These are phyloP conservation scores for Tubosaeta sp. DNA, from an alignment of 768 basidiomycete genomes.

Conservation along the genomic window DNA sequence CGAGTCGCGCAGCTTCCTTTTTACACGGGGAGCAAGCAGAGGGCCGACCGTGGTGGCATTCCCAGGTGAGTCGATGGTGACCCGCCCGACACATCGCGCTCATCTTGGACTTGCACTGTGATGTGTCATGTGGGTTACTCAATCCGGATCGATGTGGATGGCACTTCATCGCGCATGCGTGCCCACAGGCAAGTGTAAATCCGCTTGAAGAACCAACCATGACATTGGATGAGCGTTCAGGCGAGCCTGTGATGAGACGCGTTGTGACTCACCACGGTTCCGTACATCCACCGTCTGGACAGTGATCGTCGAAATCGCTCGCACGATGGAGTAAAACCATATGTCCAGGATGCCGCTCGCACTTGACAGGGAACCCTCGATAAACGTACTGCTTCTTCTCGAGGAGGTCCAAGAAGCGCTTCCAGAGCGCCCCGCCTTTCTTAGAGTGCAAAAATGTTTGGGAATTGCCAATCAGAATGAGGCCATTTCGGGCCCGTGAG, in stretches of 20 bases:
- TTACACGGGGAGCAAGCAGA: too few relatives aligned
- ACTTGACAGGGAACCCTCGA: slow-evolving; percentile 55
- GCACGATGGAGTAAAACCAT: too few relatives aligned
- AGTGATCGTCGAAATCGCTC: slow-evolving; percentile 48
- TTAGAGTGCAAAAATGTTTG: slow-evolving; percentile 54
- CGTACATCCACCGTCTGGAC: slow-evolving; percentile 63
- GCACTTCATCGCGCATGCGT: slow-evolving; percentile 58
- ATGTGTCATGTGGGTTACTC: too few relatives aligned
- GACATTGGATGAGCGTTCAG: slow-evolving; percentile 12
- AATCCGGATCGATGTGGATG: too few relatives aligned
- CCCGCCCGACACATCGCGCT: too few relatives aligned
- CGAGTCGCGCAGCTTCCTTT: too few relatives aligned
- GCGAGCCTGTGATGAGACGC: too few relatives aligned
- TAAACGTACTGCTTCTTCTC: slow-evolving; percentile 42
- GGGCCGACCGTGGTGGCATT: slow-evolving; percentile 39
- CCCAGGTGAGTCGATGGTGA: slow-evolving; percentile 2
- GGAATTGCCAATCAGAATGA: slow-evolving; percentile 66
- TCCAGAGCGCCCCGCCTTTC: slow-evolving; percentile 53
- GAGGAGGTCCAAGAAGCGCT: slow-evolving; percentile 43
- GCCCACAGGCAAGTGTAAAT: too few relatives aligned
- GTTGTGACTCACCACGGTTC: slow-evolving; percentile 61
- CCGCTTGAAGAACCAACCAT: too few relatives aligned
- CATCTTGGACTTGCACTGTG: too few relatives aligned
- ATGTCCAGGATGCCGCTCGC: slow-evolving; percentile 59
- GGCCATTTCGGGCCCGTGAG: slow-evolving; percentile 60